Base-by-base conservation (phyloP, 2,329 filamentous ascomycete species). In the Xylariaceae sp. region DNA sequence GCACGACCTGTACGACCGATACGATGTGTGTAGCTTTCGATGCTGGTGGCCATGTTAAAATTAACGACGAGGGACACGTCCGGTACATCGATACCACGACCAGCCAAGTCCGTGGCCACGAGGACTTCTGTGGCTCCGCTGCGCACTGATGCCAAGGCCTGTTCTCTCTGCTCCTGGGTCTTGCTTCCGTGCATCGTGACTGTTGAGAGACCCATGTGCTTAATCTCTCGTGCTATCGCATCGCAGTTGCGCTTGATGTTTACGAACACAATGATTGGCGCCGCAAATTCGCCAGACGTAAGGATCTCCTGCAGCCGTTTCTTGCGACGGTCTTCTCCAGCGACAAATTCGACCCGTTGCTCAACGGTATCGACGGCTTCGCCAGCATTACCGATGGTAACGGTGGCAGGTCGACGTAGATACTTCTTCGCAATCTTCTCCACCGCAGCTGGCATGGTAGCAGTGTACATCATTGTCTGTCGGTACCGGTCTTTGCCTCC, bases 401-500 rank as follows among this genome's bases (percentile, higher is more conserved):
- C 91, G 49, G 91, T 94, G 26, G 94, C 94, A 0, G 94, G 94
- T 9, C 94, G 84, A 0, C 92, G 88, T 12, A 97, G 83, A 68
- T 99, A 99, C 70, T 96, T 96, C 65, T 91, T 87, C n/a, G 94
- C 94, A 60, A 99, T 97, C 59, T 89, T 88, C 70, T 99, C 94
- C 12, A 99, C 89, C 0, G 88, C 84, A 0, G 88, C 76, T 1
- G 94, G 91, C 94, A 99, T 99, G 31, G 94, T 99, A 51, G 94
- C 94, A 61, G 94, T 97, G 83, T 97, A 99, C 94, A 99, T 99
- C 94, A 99, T 99, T 0, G 94, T 99, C 72, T 99, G 92, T 56
- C 94, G 80, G 74, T 97, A 97, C 27, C 88, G 81, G 65, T 91
- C 87, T 62, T 84, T 84, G 19, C 84, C 84, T 51, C 86, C 85